These are phyloP conservation scores for Melastoma candidum DNA, from an alignment of 441 rosid species.

Conservation along the genomic window DNA sequence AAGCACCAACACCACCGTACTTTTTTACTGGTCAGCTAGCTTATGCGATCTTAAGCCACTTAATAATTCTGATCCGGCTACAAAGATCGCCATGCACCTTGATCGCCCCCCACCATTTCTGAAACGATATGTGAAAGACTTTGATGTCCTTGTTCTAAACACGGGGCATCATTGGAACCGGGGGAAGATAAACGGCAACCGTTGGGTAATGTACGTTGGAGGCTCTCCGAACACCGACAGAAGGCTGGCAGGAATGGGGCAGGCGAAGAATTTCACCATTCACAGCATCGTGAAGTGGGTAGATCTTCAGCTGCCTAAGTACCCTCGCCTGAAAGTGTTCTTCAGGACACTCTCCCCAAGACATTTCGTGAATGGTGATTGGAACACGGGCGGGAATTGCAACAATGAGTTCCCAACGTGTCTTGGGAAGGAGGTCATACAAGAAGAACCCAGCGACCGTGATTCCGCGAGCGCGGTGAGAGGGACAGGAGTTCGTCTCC, in stretches of 20 bases:
- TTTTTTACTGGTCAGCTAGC: constrained; percentile 34
- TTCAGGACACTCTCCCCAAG: constrained; percentile 32
- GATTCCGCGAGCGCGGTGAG: constrained; percentile 20
- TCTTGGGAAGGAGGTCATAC: constrained; percentile 24
- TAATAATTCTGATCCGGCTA: constrained; percentile 15
- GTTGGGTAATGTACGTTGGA: constrained; percentile 27
- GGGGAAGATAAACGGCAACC: constrained; percentile 24
- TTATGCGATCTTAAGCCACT: constrained; percentile 30
- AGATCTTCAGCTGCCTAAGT: constrained; percentile 22
- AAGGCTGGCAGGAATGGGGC: constrained; percentile 7
- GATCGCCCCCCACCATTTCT: constrained; percentile 35
- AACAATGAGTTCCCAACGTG: constrained; percentile 25
- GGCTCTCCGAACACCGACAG: constrained; percentile 22
- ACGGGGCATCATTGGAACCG: constrained; percentile 39
- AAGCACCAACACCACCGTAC: constrained; percentile 31
- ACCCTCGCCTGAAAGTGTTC: constrained; percentile 23
- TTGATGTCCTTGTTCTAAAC: constrained; percentile 30
- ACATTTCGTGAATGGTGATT: constrained; percentile 33
- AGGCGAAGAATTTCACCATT: constrained; percentile 31
- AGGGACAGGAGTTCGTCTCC: constrained; percentile 22
- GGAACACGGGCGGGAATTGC: constrained; percentile 36
- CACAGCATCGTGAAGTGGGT: constrained; percentile 32
- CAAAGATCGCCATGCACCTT: constrained; percentile 34
- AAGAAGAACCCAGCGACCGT: constrained; percentile 24
- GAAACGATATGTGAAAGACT: constrained; percentile 14